Conservation (phyloP, 1,139 yeast genomes). For the Zygosaccharomyces sapae region DNA sequence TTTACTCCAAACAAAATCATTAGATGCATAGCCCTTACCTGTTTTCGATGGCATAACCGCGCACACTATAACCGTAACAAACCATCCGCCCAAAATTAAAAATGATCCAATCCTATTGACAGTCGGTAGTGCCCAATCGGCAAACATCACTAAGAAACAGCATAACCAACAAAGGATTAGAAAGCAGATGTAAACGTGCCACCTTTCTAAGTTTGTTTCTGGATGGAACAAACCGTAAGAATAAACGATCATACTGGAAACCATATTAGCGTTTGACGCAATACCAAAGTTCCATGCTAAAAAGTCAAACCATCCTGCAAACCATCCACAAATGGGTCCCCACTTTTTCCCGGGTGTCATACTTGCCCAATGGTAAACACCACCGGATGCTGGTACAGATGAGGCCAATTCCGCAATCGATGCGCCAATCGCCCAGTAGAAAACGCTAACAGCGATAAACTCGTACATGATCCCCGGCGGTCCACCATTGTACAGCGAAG, state of each 20-base stretch:
- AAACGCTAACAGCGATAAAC: slow-evolving; percentile 10
- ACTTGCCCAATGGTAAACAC: slow-evolving; percentile 10
- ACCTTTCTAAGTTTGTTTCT: background rate
- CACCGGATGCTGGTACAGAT: slow-evolving; percentile 10
- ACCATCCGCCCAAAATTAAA: slow-evolving; percentile 11
- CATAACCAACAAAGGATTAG: slow-evolving; percentile 8
- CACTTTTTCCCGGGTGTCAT: slow-evolving; percentile 8
- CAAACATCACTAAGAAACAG: slow-evolving; percentile 9
- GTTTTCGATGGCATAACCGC: slow-evolving; percentile 8
- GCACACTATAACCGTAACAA: slow-evolving; percentile 10
- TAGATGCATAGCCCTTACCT: slow-evolving; percentile 8
- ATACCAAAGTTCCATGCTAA: slow-evolving; percentile 12
- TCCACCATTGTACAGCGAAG: slow-evolving; percentile 10
- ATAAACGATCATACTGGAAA: slow-evolving; percentile 9
- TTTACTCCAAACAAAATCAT: slow-evolving; percentile 8
- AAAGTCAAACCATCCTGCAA: slow-evolving; percentile 10
- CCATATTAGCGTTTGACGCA: slow-evolving; percentile 7
- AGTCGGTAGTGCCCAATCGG: slow-evolving; percentile 7
- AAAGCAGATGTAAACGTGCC: slow-evolving; percentile 8
- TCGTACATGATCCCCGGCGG: slow-evolving; percentile 10
- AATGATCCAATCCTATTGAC: slow-evolving; percentile 9
- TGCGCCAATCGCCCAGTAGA: slow-evolving; percentile 11
- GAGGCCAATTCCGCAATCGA: slow-evolving; percentile 10
- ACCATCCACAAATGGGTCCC: slow-evolving; percentile 11
- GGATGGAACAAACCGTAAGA: slow-evolving; percentile 9